Evolutionary conservation across 2,329 filamentous ascomycete species (phyloP).

Genomic region (Cercospora sesami): DNA sequence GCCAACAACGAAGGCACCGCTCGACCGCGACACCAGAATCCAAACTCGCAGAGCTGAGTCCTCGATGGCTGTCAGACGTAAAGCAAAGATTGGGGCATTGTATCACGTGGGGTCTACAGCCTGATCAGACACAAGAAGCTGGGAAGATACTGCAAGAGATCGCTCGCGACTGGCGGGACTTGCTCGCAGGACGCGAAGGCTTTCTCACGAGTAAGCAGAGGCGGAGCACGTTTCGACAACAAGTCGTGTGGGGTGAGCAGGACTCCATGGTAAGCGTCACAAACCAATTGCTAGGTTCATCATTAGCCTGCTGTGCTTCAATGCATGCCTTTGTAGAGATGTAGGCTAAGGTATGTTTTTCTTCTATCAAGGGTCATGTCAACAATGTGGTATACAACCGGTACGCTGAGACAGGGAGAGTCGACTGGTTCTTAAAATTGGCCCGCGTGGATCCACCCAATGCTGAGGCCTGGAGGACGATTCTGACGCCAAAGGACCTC

Average conservation of each 20-base stretch:
- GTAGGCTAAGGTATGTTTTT: constrained; percentile 22
- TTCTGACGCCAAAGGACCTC: constrained; percentile 65
- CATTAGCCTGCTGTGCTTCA: not conserved
- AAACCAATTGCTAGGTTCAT: not conserved
- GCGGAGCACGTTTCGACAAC: constrained; percentile 63
- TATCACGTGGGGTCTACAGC: constrained; percentile 69
- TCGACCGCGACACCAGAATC: constrained; percentile 15
- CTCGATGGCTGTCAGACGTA: constrained; percentile 70
- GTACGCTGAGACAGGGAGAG: constrained; percentile 77
- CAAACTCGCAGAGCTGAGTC: constrained; percentile 43
- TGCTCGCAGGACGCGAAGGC: constrained; percentile 73
- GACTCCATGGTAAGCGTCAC: constrained; percentile 52
- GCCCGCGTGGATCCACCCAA: constrained; percentile 64
- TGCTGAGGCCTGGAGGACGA: constrained; percentile 63
- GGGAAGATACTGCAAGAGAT: constrained; percentile 61
- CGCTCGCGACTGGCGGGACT: constrained; percentile 66
- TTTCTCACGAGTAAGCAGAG: constrained; percentile 66
- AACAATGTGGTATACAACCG: constrained; percentile 84
- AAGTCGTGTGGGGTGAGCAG: constrained; percentile 84
- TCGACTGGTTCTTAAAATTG: constrained; percentile 75
- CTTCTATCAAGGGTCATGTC: constrained; percentile 61
- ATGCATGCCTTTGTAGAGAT: not conserved
- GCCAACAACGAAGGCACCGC: not conserved
- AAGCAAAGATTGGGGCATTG: constrained; percentile 70
- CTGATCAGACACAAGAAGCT: constrained; percentile 58